Base-by-base conservation (phyloP, 2,329 filamentous ascomycete genomes). In the Apiospora pterosperma region DNA sequence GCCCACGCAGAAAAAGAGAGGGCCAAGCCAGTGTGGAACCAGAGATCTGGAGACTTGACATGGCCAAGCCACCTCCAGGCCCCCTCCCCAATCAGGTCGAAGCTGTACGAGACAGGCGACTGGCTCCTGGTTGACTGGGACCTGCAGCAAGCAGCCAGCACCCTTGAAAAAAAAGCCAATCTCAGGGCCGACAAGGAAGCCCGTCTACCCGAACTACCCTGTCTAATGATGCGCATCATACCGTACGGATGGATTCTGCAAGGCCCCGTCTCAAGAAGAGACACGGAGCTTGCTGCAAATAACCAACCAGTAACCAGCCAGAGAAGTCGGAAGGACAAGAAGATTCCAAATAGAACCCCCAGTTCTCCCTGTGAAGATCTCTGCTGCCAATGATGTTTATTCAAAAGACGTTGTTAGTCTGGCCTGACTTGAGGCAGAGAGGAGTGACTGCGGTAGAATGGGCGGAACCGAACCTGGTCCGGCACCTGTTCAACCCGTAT, bases 361-460 rank as follows among this genome's bases (percentile, higher is more conserved):
- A 16, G 28, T 55, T 55, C 10, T 10, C 28, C 42, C 48, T 55
- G 48, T 55, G 48, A 55, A n/a, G 28, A 55, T 55, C 48, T 34
- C 48, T 19, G 48, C 48, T 55, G 48, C 48, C 48, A 34, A 55
- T 34, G 48, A 55, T 55, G 48, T 55, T 55, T 55, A 55, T 55
- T 55, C 34, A 11, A n/a, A 34, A 31, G 28, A 55, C 16, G 31
- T 31, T 55, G 48, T 25, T 55, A n/a, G n/a, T n/a, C n/a, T 34
- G 48, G 19, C 48, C 28, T 52, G 44, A 52, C 31, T 31, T 31
- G 44, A 52, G 44, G 44, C 44, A 34, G 48, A 34, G 48, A 55
- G 48, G 48, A 55, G 48, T 55, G 48, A 55, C 48, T 55, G 48
- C 48, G 48, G 48, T 55, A 55, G 28, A 55, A 55, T 55, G 48